These are phyloP conservation scores for Mortierella sp. DNA, from an alignment of 371 early-diverging fungal species.

Conservation along the genomic window DNA sequence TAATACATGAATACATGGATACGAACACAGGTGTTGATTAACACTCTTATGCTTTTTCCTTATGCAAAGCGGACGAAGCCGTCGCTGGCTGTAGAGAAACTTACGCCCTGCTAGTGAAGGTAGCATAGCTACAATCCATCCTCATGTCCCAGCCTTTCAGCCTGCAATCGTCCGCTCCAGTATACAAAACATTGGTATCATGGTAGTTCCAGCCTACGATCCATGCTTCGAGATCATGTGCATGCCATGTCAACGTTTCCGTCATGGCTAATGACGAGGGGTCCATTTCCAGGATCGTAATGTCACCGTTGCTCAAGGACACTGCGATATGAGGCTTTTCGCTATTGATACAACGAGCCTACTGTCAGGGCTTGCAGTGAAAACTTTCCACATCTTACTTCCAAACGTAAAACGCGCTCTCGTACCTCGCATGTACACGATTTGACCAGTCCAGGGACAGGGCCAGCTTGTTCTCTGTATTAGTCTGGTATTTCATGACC, in stretches of 20 bases:
- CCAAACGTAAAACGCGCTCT: background rate
- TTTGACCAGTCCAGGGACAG: constrained; percentile 94
- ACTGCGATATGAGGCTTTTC: constrained; percentile 58
- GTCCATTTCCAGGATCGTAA: constrained; percentile 61
- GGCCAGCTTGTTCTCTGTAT: constrained; percentile 68
- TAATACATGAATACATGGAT: constrained; percentile 17
- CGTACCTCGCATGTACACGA: constrained; percentile 58
- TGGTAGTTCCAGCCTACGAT: constrained; percentile 87
- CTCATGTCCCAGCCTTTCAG: constrained; percentile 92
- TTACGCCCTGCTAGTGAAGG: constrained; percentile 65
- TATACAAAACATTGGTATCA: constrained; percentile 72
- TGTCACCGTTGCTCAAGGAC: constrained; percentile 77
- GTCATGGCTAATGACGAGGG: constrained; percentile 48
- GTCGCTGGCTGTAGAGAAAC: background rate
- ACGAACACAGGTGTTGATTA: too few species aligned
- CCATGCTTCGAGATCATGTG: constrained; percentile 95
- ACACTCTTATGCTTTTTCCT: too few species aligned
- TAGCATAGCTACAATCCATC: constrained; percentile 55
- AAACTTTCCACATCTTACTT: too few species aligned
- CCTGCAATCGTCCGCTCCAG: constrained; percentile 85
- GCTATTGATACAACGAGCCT: background rate
- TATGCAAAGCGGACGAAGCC: background rate
- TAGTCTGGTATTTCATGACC: constrained; percentile 51
- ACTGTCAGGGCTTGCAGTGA: too few species aligned
- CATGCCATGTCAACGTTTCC: constrained; percentile 69